Evolutionary conservation across 1,284 basidiomycete genomes (phyloP).

Genomic region (Dichomitus squalens): DNA sequence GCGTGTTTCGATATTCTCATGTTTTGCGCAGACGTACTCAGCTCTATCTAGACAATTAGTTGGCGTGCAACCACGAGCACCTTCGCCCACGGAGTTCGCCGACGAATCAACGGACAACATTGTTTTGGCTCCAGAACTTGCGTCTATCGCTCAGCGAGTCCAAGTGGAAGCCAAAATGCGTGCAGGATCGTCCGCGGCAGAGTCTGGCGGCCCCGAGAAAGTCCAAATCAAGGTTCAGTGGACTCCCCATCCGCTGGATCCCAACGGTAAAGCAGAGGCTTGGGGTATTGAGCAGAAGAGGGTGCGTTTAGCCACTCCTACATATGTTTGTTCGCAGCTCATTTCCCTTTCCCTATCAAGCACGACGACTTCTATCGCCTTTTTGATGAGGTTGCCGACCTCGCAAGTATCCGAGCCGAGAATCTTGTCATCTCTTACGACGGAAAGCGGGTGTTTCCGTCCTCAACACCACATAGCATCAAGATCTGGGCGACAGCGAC

Average conservation of each 20-base stretch:
- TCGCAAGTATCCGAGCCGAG: constrained; percentile 48
- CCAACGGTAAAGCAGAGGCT: constrained; percentile 37
- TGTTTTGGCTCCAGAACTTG: constrained; percentile 62
- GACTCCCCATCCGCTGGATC: constrained; percentile 61
- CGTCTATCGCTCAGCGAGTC: constrained; percentile 48
- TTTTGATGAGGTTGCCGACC: constrained; percentile 65
- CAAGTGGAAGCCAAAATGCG: constrained; percentile 25
- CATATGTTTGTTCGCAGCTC: neutral
- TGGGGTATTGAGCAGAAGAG: constrained; percentile 60
- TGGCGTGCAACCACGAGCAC: constrained; percentile 39
- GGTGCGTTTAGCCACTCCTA: constrained; percentile 40
- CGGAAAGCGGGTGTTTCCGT: constrained; percentile 63
- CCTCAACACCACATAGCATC: constrained; percentile 65
- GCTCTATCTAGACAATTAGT: constrained; percentile 46
- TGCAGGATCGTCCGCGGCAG: constrained; percentile 25
- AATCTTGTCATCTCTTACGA: constrained; percentile 61
- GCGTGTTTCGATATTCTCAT: constrained; percentile 19
- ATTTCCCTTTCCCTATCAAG: constrained; percentile 36
- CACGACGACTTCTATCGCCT: constrained; percentile 61
- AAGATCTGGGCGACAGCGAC: constrained; percentile 67
- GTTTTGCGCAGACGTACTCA: neutral
- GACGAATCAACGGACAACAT: constrained; percentile 56
- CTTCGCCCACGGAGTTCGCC: constrained; percentile 42
- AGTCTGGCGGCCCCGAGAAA: constrained; percentile 39
- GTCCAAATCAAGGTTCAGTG: constrained; percentile 60